Percentiles rank a stretch among this genome's conserved stretches.
These are phyloP conservation scores for Mercurialis annua DNA, from an alignment of 345 rosid species.

Conservation along the genomic window DNA sequence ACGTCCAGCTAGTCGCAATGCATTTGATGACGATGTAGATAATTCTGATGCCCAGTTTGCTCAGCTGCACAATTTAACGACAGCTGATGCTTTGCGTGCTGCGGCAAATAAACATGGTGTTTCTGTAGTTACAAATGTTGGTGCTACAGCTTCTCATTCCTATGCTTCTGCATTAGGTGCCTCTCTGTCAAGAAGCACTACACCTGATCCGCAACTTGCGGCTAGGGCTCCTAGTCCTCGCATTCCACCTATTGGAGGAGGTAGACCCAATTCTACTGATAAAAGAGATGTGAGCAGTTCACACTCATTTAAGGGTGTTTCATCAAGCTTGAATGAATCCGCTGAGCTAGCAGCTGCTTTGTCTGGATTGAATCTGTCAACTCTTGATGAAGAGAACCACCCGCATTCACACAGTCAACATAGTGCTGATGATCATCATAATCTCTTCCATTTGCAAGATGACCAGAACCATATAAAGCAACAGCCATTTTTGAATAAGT, in stretches of 20 bases:
- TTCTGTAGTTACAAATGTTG: constrained; percentile 27
- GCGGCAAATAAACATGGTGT: constrained; percentile 34
- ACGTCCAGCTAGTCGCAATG: constrained; percentile 55
- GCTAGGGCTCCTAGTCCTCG: constrained; percentile 59
- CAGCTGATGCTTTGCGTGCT: constrained; percentile 35
- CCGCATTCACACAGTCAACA: constrained; percentile 26
- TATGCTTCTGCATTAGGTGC: constrained; percentile 62
- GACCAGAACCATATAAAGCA: constrained; percentile 29
- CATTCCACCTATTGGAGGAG: constrained; percentile 56
- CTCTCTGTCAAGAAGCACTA: constrained; percentile 56
- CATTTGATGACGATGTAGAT: constrained; percentile 45
- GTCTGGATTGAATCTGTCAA: constrained; percentile 54
- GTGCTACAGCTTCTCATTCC: constrained; percentile 44
- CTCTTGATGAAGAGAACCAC: constrained; percentile 38
- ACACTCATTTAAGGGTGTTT: constrained; percentile 37
- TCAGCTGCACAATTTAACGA: constrained; percentile 40
- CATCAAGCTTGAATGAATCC: constrained; percentile 36
- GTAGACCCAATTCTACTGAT: constrained; percentile 44
- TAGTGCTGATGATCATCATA: constrained; percentile 35
- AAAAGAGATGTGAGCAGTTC: constrained; percentile 37
- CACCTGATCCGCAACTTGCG: constrained; percentile 60
- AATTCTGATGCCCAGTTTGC: constrained; percentile 42
- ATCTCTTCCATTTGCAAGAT: constrained; percentile 36
- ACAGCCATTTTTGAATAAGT: constrained; percentile 25
- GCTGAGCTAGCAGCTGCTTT: constrained; percentile 47